phyloP scores from a whole-genome alignment of 345 rosid species.

The Moricandia moricandioides region DNA sequence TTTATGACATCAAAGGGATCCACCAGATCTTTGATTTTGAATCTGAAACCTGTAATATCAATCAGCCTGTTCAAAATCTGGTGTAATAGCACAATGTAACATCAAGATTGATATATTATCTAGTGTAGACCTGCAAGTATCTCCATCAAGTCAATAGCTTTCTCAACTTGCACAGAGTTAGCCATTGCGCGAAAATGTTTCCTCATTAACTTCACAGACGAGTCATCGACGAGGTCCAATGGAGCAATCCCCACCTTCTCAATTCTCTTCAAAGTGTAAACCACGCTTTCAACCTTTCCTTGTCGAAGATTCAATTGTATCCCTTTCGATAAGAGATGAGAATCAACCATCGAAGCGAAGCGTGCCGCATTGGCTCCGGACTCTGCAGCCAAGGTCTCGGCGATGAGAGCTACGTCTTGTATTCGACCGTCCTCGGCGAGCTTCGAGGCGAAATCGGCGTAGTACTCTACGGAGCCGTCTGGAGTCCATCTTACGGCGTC shows the following conservation, averaged over 20 bases:
- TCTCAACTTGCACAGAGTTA: constrained; percentile 49
- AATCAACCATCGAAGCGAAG: constrained; percentile 48
- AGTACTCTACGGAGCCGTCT: constrained; percentile 35
- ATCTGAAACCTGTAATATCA: constrained; percentile 51
- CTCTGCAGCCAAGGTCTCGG: constrained; percentile 53
- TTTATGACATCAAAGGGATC: constrained; percentile 55
- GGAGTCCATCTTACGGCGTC: constrained; percentile 43
- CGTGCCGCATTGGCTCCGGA: constrained; percentile 51
- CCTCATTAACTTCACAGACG: constrained; percentile 44
- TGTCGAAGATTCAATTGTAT: constrained; percentile 47
- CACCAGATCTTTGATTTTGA: constrained; percentile 62
- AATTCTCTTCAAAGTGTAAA: constrained; percentile 52
- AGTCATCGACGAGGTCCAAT: constrained; percentile 46
- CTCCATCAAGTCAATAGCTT: constrained; percentile 62
- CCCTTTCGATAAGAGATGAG: constrained; percentile 49
- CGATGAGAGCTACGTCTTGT: constrained; percentile 53
- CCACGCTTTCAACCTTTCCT: constrained; percentile 51
- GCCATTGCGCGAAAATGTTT: constrained; percentile 55
- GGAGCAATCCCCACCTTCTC: constrained; percentile 61
- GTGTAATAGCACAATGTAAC: neutral
- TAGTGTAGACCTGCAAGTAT: constrained; percentile 54
- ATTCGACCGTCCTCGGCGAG: constrained; percentile 73
- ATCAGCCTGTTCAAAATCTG: constrained; percentile 8
- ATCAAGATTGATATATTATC: neutral
- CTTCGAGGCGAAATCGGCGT: constrained; percentile 58